Evolutionary conservation across 768 basidiomycete species (phyloP).

Genomic region (Lactarius hatsudake): DNA sequence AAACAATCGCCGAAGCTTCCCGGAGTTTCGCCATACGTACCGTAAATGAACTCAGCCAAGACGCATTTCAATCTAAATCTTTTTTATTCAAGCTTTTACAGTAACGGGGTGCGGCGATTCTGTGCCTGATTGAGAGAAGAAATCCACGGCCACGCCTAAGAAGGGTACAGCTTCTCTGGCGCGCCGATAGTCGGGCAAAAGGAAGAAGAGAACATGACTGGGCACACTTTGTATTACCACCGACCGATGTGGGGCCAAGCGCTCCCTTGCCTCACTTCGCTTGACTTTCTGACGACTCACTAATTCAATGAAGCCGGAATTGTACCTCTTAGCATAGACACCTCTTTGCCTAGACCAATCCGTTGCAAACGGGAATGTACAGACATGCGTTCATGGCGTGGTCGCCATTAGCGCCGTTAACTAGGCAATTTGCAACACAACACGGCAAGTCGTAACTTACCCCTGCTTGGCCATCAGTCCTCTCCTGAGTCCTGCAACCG

Average conservation of each 20-base stretch:
- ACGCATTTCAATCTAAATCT: no score
- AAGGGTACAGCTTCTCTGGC: neutral
- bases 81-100: neutral
- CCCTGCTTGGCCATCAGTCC: neutral
- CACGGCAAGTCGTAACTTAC: neutral
- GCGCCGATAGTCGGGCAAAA: neutral
- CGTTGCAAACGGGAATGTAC: neutral
- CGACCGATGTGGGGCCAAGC: neutral
- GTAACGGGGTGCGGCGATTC: neutral
- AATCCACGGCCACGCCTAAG: neutral
- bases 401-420: neutral
- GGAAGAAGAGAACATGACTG: neutral
- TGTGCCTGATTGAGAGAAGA: neutral
- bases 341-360: neutral
- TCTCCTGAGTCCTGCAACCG: neutral
- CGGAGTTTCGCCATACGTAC: no score
- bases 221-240: neutral
- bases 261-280: neutral
- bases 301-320: neutral
- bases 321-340: no score
- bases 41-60: no score
- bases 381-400: neutral
- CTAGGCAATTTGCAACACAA: neutral
- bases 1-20: neutral
- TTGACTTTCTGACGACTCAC: neutral